phyloP scores from a whole-genome alignment of 2,329 filamentous ascomycete species.

The Colletotrichum paranaense region DNA sequence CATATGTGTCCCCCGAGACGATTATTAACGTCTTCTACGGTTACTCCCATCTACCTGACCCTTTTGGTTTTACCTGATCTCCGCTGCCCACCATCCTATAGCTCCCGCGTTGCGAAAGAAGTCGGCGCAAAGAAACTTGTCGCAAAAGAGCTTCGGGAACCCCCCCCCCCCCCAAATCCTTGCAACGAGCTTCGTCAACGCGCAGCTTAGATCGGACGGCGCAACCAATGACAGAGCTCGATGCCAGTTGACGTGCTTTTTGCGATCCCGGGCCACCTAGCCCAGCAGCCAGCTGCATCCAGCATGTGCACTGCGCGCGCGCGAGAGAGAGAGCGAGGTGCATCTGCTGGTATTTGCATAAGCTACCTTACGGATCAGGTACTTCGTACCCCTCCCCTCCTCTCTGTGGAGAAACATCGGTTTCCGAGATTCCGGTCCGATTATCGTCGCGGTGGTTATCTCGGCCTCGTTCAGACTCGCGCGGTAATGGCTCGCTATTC shows the following conservation, averaged over 20 bases:
- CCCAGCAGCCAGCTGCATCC: background rate
- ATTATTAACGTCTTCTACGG: too few relatives aligned
- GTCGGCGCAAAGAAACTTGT: background rate
- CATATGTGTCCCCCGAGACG: too few relatives aligned
- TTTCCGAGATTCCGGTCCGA: slow-evolving; percentile 23
- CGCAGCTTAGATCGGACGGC: slow-evolving; percentile 16
- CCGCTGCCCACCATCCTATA: too few relatives aligned
- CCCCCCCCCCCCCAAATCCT: background rate
- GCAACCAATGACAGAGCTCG: background rate
- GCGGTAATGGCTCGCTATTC: too few relatives aligned
- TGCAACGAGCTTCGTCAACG: background rate
- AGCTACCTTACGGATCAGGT: background rate
- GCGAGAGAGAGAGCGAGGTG: background rate
- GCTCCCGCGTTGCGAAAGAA: too few relatives aligned
- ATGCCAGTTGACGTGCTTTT: slow-evolving; percentile 19
- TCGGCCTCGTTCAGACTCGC: too few relatives aligned
- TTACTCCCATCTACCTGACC: too few relatives aligned
- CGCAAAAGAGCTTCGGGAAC: background rate
- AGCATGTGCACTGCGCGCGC: background rate
- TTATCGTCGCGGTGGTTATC: background rate
- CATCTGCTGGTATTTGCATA: background rate
- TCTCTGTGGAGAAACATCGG: background rate
- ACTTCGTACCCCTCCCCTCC: background rate
- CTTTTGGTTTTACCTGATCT: too few relatives aligned
- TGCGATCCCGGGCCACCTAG: background rate